A percentile compares a stretch with the other conserved stretches of the same genome.
These are phyloP conservation scores for Basidiobolus meristosporus DNA, from an alignment of 371 early-diverging fungal genomes.

Conservation along the genomic window DNA sequence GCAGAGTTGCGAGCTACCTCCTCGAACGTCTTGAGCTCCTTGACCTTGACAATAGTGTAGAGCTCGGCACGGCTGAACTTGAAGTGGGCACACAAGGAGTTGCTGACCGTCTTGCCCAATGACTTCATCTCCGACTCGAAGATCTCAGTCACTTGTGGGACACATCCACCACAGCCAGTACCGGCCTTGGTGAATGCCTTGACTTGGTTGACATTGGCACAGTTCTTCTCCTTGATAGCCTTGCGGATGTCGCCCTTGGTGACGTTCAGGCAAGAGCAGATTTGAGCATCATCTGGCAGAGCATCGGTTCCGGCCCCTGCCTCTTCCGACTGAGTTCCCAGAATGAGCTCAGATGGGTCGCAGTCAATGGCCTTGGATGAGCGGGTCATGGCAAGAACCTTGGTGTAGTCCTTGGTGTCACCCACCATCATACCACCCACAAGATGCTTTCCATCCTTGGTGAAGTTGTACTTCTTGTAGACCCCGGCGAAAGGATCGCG, in stretches of 20 bases:
- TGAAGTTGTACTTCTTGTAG: constrained; percentile 38
- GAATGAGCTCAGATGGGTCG: constrained; percentile 33
- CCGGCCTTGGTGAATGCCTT: constrained; percentile 33
- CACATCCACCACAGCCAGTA: constrained; percentile 39
- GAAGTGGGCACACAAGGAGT: constrained; percentile 35
- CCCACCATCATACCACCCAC: constrained; percentile 52
- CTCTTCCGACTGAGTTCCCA: constrained; percentile 18
- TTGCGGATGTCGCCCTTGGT: constrained; percentile 28
- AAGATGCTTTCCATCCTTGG: constrained; percentile 34
- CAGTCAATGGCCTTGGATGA: constrained; percentile 19
- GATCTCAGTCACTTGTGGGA: constrained; percentile 30
- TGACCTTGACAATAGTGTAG: constrained; percentile 37
- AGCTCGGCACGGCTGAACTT: constrained; percentile 32
- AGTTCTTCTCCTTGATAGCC: constrained; percentile 16
- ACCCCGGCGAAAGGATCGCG: constrained; percentile 33
- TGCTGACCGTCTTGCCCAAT: constrained; percentile 23
- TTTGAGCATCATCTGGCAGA: constrained; percentile 39
- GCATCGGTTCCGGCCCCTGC: constrained; percentile 17
- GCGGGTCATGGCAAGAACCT: constrained; percentile 24
- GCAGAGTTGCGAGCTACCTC: constrained; percentile 19
- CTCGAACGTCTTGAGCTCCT: constrained; percentile 20
- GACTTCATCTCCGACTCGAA: constrained; percentile 34
- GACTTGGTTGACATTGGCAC: constrained; percentile 25
- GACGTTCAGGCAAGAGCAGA: constrained; percentile 51
- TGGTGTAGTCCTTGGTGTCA: constrained; percentile 38